Base-by-base conservation (phyloP, 2,329 filamentous ascomycete genomes). In the Ophiostoma tasmaniense region DNA sequence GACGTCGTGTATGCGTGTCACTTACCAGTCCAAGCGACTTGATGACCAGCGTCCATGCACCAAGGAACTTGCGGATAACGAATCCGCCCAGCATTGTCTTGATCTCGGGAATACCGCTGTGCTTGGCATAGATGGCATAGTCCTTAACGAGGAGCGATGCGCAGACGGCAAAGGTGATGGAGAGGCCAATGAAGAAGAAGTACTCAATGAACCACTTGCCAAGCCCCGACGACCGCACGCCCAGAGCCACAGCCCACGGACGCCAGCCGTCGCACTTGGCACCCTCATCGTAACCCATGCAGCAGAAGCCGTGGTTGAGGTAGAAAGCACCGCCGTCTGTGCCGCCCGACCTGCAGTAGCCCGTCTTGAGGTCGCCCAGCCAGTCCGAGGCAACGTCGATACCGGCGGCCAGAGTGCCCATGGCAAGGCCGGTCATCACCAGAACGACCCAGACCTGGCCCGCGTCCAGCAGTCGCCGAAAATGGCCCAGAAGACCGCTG, bases 31-130 rank as follows among this genome's bases (percentile, higher is more conserved):
- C 95, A 61, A 98, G 78, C 1, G 93, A 96, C 77, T 98, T 98
- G 69, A 93, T 93, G 37, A 92, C 78, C 76, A 98, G 81, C 1
- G 94, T 97, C 93, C 93, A 97, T 39, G 84, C 83, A 11, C 93
- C 92, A 75, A 98, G 82, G 75, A 98, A 96, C 70, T 89, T 87
- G 71, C 89, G 86, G 71, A 99, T 97, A 39, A 99, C 89, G 77
- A 97, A 97, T 6, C 94, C 94, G 55, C 94, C 94, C 68, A 99
- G 81, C 10, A 99, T 87, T 2, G 93, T 97, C 82, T 99, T 99
- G 80, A 99, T 96, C 81, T 99, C 94, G 6, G 94, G 93, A 74
- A 99, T 97, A 79, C 94, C 94, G 77, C 92, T 97, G 76, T 98
- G 94, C 77, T 91, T 94, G 65, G 94, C 94, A 79, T 97, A 92